Conservation (phyloP, 495 filamentous ascomycete genomes). For the Aspergillus diversus region DNA sequence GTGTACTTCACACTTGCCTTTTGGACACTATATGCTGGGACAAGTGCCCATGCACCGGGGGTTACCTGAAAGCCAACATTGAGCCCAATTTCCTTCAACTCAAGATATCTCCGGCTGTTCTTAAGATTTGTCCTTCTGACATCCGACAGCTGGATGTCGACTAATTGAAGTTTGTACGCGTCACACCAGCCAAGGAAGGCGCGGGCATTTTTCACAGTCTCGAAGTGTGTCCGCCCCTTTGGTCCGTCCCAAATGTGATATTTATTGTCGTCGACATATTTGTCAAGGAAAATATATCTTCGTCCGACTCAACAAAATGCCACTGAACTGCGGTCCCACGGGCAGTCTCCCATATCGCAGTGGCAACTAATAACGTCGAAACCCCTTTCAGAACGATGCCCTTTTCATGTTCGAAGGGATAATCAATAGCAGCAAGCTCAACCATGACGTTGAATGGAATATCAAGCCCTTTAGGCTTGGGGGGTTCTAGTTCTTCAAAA, state of each 20-base stretch:
- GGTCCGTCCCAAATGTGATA: background rate
- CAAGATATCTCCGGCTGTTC: background rate
- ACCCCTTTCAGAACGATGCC: background rate
- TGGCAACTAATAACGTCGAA: background rate
- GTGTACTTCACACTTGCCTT: background rate
- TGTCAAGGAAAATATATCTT: background rate
- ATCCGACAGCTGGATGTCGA: background rate
- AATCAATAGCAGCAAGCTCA: background rate
- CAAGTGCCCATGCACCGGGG: background rate
- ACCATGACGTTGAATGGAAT: background rate
- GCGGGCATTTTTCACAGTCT: background rate
- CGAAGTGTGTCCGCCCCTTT: background rate
- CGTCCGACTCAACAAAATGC: too few relatives aligned
- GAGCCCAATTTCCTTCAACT: background rate
- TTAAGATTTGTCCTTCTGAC: background rate
- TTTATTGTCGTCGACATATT: background rate
- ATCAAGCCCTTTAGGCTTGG: too few relatives aligned
- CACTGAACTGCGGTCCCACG: background rate
- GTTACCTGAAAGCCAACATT: background rate
- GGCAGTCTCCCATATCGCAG: background rate
- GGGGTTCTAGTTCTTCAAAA: too few relatives aligned
- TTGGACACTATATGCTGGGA: background rate
- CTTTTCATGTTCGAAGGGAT: background rate
- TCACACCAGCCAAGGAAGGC: background rate
- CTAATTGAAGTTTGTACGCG: background rate